These are phyloP conservation scores for Microbotryomycetes sp. DNA, from an alignment of 1,284 basidiomycete species.

Conservation along the genomic window DNA sequence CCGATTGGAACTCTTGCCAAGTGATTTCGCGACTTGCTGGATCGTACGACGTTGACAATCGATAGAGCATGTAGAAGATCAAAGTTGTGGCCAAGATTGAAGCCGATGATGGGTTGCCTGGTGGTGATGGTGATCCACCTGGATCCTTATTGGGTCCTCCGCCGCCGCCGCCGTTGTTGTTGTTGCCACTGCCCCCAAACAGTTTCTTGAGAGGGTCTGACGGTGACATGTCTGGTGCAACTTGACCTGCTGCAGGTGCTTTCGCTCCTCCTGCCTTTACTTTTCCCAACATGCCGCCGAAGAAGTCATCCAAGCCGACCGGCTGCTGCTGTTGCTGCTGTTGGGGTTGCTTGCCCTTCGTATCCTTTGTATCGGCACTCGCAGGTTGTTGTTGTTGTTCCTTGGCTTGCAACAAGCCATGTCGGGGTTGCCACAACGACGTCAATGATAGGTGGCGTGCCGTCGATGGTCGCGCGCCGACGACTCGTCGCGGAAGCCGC, in stretches of 20 bases:
- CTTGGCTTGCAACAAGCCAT: not conserved
- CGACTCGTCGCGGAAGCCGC: not conserved
- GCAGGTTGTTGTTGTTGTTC: too few species aligned
- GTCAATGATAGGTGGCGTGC: not conserved
- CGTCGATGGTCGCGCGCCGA: not conserved
- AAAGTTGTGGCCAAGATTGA: slow-evolving; percentile 29
- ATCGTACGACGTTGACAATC: slow-evolving; percentile 31
- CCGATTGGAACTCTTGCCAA: slow-evolving; percentile 39
- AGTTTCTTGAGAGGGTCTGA: slow-evolving; percentile 19
- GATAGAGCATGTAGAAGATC: slow-evolving; percentile 34
- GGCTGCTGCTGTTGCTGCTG: slow-evolving; percentile 2
- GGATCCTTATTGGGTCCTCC: slow-evolving; percentile 2
- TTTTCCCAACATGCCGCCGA: slow-evolving; percentile 29
- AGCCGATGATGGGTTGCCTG: slow-evolving; percentile 16
- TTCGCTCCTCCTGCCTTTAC: not conserved
- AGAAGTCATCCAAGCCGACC: slow-evolving; percentile 35
- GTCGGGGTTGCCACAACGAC: not conserved
- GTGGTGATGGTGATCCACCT: slow-evolving; percentile 12
- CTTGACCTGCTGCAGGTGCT: slow-evolving; percentile 15
- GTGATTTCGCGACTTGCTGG: slow-evolving; percentile 37
- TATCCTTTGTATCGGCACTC: too few species aligned
- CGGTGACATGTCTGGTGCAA: slow-evolving; percentile 8
- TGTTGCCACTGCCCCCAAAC: slow-evolving; percentile 8
- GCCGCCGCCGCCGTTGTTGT: slow-evolving; percentile 10
- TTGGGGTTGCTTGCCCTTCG: slow-evolving; percentile 4